Base-by-base conservation (phyloP, 2,329 filamentous ascomycete genomes). In the Verticillium alfalfae region DNA sequence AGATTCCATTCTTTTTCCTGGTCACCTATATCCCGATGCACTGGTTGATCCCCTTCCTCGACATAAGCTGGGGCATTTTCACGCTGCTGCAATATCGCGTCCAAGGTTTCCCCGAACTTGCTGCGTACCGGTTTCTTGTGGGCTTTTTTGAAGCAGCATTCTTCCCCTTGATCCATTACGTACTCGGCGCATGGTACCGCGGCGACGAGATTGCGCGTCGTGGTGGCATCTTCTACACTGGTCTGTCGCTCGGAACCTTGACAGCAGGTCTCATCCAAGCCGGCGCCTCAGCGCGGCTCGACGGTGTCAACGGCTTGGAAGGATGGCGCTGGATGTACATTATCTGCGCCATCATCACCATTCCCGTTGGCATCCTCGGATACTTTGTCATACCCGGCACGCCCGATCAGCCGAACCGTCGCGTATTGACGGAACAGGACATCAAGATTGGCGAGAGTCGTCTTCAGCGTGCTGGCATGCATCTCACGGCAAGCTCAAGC, bases 241-340 rank as follows among this genome's bases (percentile, higher is more conserved):
- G 81, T 0, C 70, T 82, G 0, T 80, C 79, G 0, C 71, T 84
- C 1, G 82, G 82, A 0, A 82, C 79, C 0, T 69, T 85, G 3
- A 84, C 81, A 0, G 80, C 81, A 0, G 81, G 81, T 0, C 70
- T 84, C 15, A 80, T 84, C 59, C 77, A 79, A 65, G 74, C 77
- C 2, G 78, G 75, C 0, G 74, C 78, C 3, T 76, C 75, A 1
- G 65, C 71, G 1, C 68, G 74, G 1, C 71, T 81, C 0, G 72
- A 81, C 39, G 79, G 77, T 1, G 72, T 81, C 4, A 69, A 77
- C 31, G 80, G 80, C 0, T 71, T 82, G 0, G 75, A 75, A 1
- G 81, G 79, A 0, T 83, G 80, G 79, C 71, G 81, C n/a, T 86
- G 83, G 83, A 81, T 85, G 73, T 85, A 84, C 66, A 81, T 84